Percentiles rank a stretch among this genome's conserved stretches.
Evolutionary conservation across 495 filamentous ascomycete genomes (phyloP).

Genomic region (Talaromyces ruber): DNA sequence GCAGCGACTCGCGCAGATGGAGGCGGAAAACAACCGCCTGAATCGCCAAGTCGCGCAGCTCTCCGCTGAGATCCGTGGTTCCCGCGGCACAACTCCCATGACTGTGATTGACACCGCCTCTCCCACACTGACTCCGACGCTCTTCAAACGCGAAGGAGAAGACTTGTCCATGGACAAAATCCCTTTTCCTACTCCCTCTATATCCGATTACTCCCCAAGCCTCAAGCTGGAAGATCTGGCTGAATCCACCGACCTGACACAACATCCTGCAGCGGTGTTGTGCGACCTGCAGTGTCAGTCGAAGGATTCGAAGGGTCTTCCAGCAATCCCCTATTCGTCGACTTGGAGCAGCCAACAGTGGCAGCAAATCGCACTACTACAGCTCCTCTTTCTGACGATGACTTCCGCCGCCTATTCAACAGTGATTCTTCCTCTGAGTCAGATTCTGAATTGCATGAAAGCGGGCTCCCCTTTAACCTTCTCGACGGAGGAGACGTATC

Average conservation of each 20-base stretch:
- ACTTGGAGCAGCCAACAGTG: slow-evolving; percentile 28
- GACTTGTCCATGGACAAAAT: slow-evolving; percentile 40
- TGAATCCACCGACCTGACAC: slow-evolving; percentile 85
- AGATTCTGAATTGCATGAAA: slow-evolving; percentile 71
- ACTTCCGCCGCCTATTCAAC: slow-evolving; percentile 62
- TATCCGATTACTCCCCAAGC: slow-evolving; percentile 41
- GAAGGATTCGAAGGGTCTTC: slow-evolving; percentile 53
- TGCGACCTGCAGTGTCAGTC: slow-evolving; percentile 99
- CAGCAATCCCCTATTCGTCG: slow-evolving; percentile 44
- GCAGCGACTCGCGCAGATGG: slow-evolving; percentile 51
- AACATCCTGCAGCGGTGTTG: slow-evolving; percentile 99
- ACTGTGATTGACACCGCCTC: slow-evolving; percentile 31
- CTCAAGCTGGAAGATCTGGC: slow-evolving; percentile 45
- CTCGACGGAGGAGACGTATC: slow-evolving; percentile 45
- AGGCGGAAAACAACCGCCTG: slow-evolving; percentile 57
- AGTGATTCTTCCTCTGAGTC: slow-evolving; percentile 57
- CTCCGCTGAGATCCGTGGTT: slow-evolving; percentile 49
- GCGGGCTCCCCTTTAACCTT: slow-evolving; percentile 62
- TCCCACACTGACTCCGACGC: slow-evolving; percentile 35
- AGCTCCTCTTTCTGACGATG: slow-evolving; percentile 56
- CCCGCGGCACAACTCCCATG: slow-evolving; percentile 32
- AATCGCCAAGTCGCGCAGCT: slow-evolving; percentile 57
- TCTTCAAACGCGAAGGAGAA: slow-evolving; percentile 50
- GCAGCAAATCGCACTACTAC: slow-evolving; percentile 28
- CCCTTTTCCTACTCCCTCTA: slow-evolving; percentile 40